Conservation (phyloP, 495 filamentous ascomycete species). For the Podospora anserina region DNA sequence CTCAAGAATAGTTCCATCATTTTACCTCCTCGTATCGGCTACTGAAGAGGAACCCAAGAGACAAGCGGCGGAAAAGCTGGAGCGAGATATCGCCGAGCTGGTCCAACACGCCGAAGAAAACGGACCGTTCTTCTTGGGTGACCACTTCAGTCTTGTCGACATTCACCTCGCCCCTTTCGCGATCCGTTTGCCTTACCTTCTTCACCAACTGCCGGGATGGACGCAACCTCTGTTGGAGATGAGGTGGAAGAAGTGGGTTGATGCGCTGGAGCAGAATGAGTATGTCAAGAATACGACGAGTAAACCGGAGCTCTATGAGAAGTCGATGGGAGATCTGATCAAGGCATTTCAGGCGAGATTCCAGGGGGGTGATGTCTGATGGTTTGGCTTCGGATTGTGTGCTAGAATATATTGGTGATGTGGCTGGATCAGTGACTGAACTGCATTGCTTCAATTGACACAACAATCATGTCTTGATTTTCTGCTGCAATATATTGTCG, state of each 20-base stretch:
- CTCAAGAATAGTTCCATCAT: conserved; percentile 73
- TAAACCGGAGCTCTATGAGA: conserved; percentile 66
- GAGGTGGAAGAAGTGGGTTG: conserved; percentile 73
- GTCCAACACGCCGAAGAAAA: conserved; percentile 61
- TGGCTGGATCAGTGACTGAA: background rate
- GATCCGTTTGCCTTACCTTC: conserved; percentile 67
- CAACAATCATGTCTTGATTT: too few species aligned
- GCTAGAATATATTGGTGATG: background rate
- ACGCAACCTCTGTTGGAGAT: conserved; percentile 64
- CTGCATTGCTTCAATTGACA: background rate
- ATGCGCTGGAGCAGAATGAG: conserved; percentile 74
- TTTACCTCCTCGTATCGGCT: conserved; percentile 74
- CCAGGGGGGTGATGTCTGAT: background rate
- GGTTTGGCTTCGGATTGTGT: background rate
- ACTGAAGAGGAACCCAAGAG: conserved; percentile 64
- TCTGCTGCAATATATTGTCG: background rate
- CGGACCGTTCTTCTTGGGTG: conserved; percentile 82
- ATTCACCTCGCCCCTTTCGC: conserved; percentile 88
- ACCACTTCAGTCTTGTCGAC: conserved; percentile 72
- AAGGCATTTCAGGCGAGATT: conserved; percentile 11
- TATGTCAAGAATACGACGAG: conserved; percentile 77
- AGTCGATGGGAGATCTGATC: conserved; percentile 64
- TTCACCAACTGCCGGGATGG: conserved; percentile 80
- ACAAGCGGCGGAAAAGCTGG: conserved; percentile 61
- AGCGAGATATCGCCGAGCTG: conserved; percentile 65